These are phyloP conservation scores for Plasmodium vivax DNA, from an alignment of 169 alveolate species.

Conservation along the genomic window DNA sequence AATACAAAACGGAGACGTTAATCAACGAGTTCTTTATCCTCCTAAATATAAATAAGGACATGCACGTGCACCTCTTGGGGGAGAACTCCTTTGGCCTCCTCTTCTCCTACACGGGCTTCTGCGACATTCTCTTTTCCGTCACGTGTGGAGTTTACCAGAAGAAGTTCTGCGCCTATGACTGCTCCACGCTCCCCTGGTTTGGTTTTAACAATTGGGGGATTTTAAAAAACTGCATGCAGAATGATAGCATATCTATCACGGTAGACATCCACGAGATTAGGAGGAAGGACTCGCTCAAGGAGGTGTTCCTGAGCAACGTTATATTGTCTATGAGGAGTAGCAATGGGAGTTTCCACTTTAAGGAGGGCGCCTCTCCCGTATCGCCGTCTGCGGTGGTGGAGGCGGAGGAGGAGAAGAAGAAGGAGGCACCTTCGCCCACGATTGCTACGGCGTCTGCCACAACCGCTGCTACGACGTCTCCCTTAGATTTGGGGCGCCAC, in stretches of 20 bases:
- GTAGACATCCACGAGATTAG: conserved; percentile 42
- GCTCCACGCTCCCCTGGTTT: conserved; percentile 49
- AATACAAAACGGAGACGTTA: conserved; percentile 41
- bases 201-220: conserved; percentile 51
- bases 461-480: not conserved
- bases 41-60: conserved; percentile 18
- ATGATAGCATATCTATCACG: conserved; percentile 30
- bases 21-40: conserved; percentile 39
- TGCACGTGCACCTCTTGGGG: not conserved
- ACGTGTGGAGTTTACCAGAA: conserved; percentile 35
- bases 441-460: not conserved
- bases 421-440: not conserved
- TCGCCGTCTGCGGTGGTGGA: no score
- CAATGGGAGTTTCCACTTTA: not conserved
- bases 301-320: conserved; percentile 5
- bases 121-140: conserved; percentile 61
- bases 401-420: not conserved
- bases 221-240: conserved; percentile 47
- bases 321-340: not conserved
- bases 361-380: not conserved
- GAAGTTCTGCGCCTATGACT: conserved; percentile 15
- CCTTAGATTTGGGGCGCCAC: not conserved
- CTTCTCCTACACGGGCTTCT: conserved; percentile 71
- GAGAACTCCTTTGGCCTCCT: conserved; percentile 21
- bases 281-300: conserved; percentile 23